phyloP scores from a whole-genome alignment of 805 yeast genomes.

The Tetrapisispora phaffii region DNA sequence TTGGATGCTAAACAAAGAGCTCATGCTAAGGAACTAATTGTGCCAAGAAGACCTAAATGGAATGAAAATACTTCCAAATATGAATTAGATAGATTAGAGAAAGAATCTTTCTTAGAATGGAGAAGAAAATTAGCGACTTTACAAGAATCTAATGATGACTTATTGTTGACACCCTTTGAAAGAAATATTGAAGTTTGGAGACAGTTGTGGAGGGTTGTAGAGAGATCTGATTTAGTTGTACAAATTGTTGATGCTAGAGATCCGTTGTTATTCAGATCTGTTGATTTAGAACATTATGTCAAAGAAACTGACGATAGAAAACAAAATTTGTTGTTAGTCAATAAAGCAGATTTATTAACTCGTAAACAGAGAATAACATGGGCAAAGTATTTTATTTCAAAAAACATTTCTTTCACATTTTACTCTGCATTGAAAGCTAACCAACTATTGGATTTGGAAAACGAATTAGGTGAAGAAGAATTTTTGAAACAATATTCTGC shows the following conservation, averaged over 20 bases:
- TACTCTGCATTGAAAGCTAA: constrained; percentile 87
- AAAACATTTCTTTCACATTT: constrained; percentile 74
- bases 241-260: constrained; percentile 97
- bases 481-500: constrained; percentile 26
- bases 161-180: constrained; percentile 90
- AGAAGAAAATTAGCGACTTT: constrained; percentile 78
- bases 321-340: constrained; percentile 72
- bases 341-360: constrained; percentile 85
- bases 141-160: constrained; percentile 69
- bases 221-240: constrained; percentile 85
- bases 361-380: constrained; percentile 68
- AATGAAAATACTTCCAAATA: constrained; percentile 54
- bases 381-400: constrained; percentile 71
- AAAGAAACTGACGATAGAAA: constrained; percentile 66
- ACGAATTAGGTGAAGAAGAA: constrained; percentile 25
- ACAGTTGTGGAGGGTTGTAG: constrained; percentile 96
- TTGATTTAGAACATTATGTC: constrained; percentile 78
- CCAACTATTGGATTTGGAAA: constrained; percentile 58
- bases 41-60: constrained; percentile 94
- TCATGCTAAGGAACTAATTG: constrained; percentile 62
- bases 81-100: constrained; percentile 79
- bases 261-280: constrained; percentile 81
- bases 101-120: constrained; percentile 88
- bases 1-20: constrained; percentile 54
- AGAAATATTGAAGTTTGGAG: constrained; percentile 97